Percentiles rank a stretch among this genome's conserved stretches.
These are phyloP conservation scores for Balansia obtecta DNA, from an alignment of 2,329 filamentous ascomycete genomes.

Conservation along the genomic window DNA sequence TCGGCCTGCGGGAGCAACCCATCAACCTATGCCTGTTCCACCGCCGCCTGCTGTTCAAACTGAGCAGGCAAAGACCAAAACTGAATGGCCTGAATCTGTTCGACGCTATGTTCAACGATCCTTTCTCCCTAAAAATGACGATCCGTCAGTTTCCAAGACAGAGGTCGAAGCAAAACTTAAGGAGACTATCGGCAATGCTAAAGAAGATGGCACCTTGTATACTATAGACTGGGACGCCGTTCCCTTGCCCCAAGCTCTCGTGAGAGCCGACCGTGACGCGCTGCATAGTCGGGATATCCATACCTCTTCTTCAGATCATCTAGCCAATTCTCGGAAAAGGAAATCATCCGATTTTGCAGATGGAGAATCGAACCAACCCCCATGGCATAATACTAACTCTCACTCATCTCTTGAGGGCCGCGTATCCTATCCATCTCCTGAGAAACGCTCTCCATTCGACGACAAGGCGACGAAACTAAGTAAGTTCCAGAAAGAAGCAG, in stretches of 20 bases:
- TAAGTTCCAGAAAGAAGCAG: constrained; percentile 78
- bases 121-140: constrained; percentile 62
- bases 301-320: constrained; percentile 13
- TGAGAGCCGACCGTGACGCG: constrained; percentile 55
- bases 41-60: constrained; percentile 14
- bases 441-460: constrained; percentile 31
- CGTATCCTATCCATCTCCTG: constrained; percentile 46
- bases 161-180: constrained; percentile 83
- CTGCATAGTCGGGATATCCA: constrained; percentile 26
- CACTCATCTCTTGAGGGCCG: constrained; percentile 56
- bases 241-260: constrained; percentile 74
- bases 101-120: constrained; percentile 81
- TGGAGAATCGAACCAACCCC: constrained; percentile 43
- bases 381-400: constrained; percentile 64
- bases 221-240: constrained; percentile 71
- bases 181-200: constrained; percentile 70
- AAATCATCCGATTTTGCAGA: constrained; percentile 59
- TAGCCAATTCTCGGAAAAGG: constrained; percentile 55
- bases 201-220: constrained; percentile 59
- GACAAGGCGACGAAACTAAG: constrained; percentile 45
- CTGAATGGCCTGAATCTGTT: constrained; percentile 72
- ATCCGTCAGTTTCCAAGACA: constrained; percentile 44
- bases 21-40: constrained; percentile 18
- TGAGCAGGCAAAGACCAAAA: constrained; percentile 41
- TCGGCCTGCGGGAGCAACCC: constrained; percentile 14